A percentile compares a stretch with the other conserved stretches of the same genome.
Conservation (phyloP, 257 asterid species). For the Ligustrum vulgare region DNA sequence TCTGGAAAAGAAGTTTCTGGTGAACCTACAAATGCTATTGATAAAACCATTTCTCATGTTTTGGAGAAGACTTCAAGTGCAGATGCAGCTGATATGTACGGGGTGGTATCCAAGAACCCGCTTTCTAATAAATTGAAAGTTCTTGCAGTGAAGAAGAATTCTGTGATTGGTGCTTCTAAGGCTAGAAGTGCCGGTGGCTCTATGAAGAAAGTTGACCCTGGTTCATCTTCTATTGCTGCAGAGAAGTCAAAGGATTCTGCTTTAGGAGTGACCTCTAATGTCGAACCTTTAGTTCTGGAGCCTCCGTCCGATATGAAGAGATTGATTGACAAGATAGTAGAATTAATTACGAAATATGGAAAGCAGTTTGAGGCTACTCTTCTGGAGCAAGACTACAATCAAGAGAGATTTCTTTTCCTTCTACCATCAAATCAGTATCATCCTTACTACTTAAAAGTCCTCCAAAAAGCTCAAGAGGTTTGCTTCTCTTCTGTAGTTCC, state of each 20-base stretch:
- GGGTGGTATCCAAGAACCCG: slow-evolving; percentile 32
- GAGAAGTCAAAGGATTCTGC: slow-evolving; percentile 40
- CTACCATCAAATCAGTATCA: slow-evolving; percentile 76
- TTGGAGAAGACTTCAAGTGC: slow-evolving; percentile 35
- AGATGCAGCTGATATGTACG: slow-evolving; percentile 37
- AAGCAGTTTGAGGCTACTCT: slow-evolving; percentile 80
- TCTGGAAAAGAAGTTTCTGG: slow-evolving; percentile 27
- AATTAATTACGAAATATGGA: slow-evolving; percentile 72
- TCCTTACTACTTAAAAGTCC: slow-evolving; percentile 68
- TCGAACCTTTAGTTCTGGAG: slow-evolving; percentile 50
- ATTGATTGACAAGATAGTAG: slow-evolving; percentile 73
- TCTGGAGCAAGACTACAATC: slow-evolving; percentile 72
- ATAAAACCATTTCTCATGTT: slow-evolving; percentile 31
- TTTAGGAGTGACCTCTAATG: slow-evolving; percentile 32
- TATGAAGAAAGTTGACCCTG: slow-evolving; percentile 40
- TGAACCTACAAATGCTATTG: slow-evolving; percentile 20
- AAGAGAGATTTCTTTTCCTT: slow-evolving; percentile 80
- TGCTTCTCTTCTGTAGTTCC: slow-evolving; percentile 15
- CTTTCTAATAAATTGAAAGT: slow-evolving; percentile 48
- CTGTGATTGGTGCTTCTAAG: slow-evolving; percentile 44
- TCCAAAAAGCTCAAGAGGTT: slow-evolving; percentile 72
- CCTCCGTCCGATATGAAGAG: slow-evolving; percentile 81
- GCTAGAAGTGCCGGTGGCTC: slow-evolving; percentile 34
- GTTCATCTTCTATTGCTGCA: slow-evolving; percentile 30
- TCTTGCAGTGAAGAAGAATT: slow-evolving; percentile 56